Conservation (phyloP, 768 basidiomycete species). For the Zangia roseola region DNA sequence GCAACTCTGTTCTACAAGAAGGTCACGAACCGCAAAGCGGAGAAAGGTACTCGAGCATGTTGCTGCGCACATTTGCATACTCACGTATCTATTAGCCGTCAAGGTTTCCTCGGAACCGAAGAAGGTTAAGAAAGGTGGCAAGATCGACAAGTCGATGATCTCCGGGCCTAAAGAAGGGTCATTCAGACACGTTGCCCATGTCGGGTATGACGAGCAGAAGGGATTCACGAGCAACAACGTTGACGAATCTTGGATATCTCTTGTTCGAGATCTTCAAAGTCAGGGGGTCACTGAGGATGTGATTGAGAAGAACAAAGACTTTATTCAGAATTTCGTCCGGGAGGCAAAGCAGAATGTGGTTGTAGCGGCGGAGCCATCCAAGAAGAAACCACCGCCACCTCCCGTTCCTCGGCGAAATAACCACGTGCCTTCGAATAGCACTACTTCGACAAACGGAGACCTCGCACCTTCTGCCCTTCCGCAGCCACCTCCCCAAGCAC, state of each 20-base stretch:
- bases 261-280: slow-evolving; percentile 64
- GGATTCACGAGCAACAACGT: slow-evolving; percentile 87
- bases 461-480: slow-evolving; percentile 31
- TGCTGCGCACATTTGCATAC: neutral
- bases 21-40: slow-evolving; percentile 63
- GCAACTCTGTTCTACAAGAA: slow-evolving; percentile 87
- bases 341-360: slow-evolving; percentile 37
- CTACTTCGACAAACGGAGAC: slow-evolving; percentile 22
- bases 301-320: slow-evolving; percentile 79
- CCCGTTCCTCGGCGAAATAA: slow-evolving; percentile 33
- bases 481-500: slow-evolving; percentile 33
- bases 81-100: slow-evolving; percentile 28
- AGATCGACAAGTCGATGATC: slow-evolving; percentile 91
- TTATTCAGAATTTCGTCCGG: slow-evolving; percentile 81
- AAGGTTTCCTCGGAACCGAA: slow-evolving; percentile 56
- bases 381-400: slow-evolving; percentile 42
- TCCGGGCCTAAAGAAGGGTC: slow-evolving; percentile 75
- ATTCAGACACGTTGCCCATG: slow-evolving; percentile 90
- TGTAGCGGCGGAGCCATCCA: slow-evolving; percentile 41
- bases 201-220: slow-evolving; percentile 87
- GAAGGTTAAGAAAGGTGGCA: slow-evolving; percentile 60
- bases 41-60: slow-evolving; percentile 44
- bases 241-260: slow-evolving; percentile 82
- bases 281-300: slow-evolving; percentile 67
- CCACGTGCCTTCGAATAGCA: slow-evolving; percentile 26